Evolutionary conservation across 345 rosid genomes (phyloP).

Genomic region (Physaria fendleri): DNA sequence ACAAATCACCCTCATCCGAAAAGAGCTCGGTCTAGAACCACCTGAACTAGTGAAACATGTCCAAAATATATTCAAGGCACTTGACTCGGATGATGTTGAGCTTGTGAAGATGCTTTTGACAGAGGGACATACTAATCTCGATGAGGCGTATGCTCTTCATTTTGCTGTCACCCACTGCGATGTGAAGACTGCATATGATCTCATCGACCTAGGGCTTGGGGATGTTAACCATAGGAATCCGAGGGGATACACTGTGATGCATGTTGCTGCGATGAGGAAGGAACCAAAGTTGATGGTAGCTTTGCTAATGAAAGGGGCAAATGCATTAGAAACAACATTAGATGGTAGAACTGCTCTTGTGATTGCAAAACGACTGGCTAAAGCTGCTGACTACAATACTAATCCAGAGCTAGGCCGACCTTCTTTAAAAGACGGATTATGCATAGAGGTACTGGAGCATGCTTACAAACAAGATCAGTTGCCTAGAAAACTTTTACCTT

Average conservation of each 20-base stretch:
- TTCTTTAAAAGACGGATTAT: constrained; percentile 52
- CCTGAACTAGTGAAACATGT: constrained; percentile 49
- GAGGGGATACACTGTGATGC: constrained; percentile 73
- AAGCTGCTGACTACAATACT: constrained; percentile 46
- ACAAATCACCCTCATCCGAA: constrained; percentile 41
- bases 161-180: constrained; percentile 78
- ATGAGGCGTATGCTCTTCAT: constrained; percentile 67
- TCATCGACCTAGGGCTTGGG: constrained; percentile 67
- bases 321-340: constrained; percentile 47
- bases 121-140: constrained; percentile 64
- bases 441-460: constrained; percentile 76
- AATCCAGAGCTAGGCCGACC: constrained; percentile 51
- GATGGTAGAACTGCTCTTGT: constrained; percentile 77
- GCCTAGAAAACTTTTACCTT: constrained; percentile 53
- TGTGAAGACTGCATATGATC: constrained; percentile 64
- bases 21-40: constrained; percentile 32
- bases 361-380: constrained; percentile 59
- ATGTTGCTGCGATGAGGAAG: constrained; percentile 70
- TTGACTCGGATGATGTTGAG: constrained; percentile 85
- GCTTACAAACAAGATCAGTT: constrained; percentile 55
- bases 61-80: constrained; percentile 58
- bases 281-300: constrained; percentile 75
- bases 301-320: constrained; percentile 71
- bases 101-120: constrained; percentile 67
- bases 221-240: constrained; percentile 52